These are phyloP conservation scores for Delonix regia DNA, from an alignment of 306 rosid species.

Conservation along the genomic window DNA sequence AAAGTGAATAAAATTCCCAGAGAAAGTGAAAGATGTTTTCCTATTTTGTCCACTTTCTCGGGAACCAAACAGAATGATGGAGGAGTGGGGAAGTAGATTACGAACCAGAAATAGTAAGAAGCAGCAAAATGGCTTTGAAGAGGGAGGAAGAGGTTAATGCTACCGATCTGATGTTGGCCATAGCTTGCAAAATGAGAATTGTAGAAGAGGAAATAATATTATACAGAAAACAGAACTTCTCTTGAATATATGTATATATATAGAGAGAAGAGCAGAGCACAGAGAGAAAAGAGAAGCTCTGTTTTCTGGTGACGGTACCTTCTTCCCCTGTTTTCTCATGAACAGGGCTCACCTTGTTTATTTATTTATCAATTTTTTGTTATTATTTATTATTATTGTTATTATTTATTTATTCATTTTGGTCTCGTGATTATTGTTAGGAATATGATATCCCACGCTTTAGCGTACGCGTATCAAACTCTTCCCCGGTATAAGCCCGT, in stretches of 20 bases:
- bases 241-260: slow-evolving; percentile 3
- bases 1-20: neutral
- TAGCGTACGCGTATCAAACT: neutral
- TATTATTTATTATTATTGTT: neutral
- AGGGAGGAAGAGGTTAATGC: slow-evolving; percentile 41
- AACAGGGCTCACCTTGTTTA: neutral
- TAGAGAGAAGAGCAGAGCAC: slow-evolving; percentile 24
- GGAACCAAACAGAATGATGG: slow-evolving; percentile 27
- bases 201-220: slow-evolving; percentile 16
- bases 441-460: too few species aligned
- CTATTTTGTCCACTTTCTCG: neutral
- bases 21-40: neutral
- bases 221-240: neutral
- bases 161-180: slow-evolving; percentile 44
- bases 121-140: slow-evolving; percentile 47
- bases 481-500: neutral
- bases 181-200: slow-evolving; percentile 15
- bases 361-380: neutral
- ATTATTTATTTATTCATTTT: too few species aligned
- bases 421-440: too few species aligned
- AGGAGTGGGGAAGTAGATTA: slow-evolving; percentile 14
- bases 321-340: neutral
- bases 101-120: slow-evolving; percentile 62
- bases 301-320: neutral
- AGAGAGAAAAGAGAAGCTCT: slow-evolving; percentile 16